Percentiles rank a stretch among this genome's conserved stretches.
These are phyloP conservation scores for Neonectria sp. DNA, from an alignment of 2,329 filamentous ascomycete genomes.

Conservation along the genomic window DNA sequence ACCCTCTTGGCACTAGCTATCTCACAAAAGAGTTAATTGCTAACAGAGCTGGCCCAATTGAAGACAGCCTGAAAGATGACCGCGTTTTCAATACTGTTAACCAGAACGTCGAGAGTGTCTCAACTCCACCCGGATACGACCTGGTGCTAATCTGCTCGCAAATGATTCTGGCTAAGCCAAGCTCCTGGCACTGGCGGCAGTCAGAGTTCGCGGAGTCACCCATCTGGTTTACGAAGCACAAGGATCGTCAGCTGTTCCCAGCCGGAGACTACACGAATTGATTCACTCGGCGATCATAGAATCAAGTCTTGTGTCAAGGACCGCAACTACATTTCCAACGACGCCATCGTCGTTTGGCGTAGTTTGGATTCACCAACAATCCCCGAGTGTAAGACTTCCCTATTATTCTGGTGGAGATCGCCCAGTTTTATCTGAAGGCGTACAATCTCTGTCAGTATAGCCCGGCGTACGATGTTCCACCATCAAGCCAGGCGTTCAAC, in stretches of 20 bases:
- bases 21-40: slow-evolving; percentile 62
- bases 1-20: slow-evolving; percentile 75
- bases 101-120: slow-evolving; percentile 59
- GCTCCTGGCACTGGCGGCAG: slow-evolving; percentile 56
- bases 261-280: slow-evolving; percentile 62
- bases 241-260: slow-evolving; percentile 59
- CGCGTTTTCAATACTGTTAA: slow-evolving; percentile 66
- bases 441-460: slow-evolving; percentile 68
- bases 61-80: slow-evolving; percentile 69
- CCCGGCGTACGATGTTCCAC: slow-evolving; percentile 65
- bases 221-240: slow-evolving; percentile 61
- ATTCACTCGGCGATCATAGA: slow-evolving; percentile 57
- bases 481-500: slow-evolving; percentile 55
- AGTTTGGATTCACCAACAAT: slow-evolving; percentile 72
- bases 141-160: slow-evolving; percentile 63
- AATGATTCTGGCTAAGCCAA: slow-evolving; percentile 59
- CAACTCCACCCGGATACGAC: slow-evolving; percentile 60
- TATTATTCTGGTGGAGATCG: slow-evolving; percentile 75
- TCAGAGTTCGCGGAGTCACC: slow-evolving; percentile 59
- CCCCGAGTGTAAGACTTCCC: slow-evolving; percentile 77
- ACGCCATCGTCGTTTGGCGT: slow-evolving; percentile 67
- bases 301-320: slow-evolving; percentile 65
- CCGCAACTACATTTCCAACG: slow-evolving; percentile 65
- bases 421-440: slow-evolving; percentile 64
- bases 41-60: slow-evolving; percentile 62